Conservation (phyloP, 192 early-diverging fungal species). For the Coemansia sp. region DNA sequence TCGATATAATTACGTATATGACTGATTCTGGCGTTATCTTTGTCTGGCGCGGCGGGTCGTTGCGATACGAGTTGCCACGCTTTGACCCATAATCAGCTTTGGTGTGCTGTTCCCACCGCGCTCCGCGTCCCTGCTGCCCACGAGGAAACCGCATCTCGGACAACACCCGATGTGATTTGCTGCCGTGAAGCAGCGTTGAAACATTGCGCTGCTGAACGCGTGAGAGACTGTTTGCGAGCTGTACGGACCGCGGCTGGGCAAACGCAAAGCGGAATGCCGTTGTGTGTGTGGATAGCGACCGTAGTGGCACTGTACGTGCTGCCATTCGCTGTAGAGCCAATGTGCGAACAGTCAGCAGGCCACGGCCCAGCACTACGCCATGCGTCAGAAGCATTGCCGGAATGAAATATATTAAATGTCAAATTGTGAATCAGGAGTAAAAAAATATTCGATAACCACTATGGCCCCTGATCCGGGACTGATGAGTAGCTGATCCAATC, state of each 20-base stretch:
- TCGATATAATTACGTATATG: slow-evolving; percentile 36
- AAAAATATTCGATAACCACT: neutral
- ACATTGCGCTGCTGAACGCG: neutral
- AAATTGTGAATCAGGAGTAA: neutral
- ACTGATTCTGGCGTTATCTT: slow-evolving; percentile 23
- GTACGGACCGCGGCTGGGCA: neutral
- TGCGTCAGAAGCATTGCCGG: slow-evolving; percentile 4
- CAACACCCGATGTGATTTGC: neutral
- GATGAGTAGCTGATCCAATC: neutral
- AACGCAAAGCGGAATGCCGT: neutral
- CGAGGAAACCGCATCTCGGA: slow-evolving; percentile 1
- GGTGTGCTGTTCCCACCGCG: slow-evolving; percentile 47
- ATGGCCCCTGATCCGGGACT: neutral
- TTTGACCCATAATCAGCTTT: slow-evolving; percentile 44
- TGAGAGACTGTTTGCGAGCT: neutral
- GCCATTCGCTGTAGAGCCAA: neutral
- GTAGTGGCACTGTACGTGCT: neutral
- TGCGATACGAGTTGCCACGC: slow-evolving; percentile 39
- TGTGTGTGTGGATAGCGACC: neutral
- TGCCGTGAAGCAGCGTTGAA: neutral
- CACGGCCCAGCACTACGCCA: neutral
- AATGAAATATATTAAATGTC: neutral
- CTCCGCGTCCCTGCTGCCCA: slow-evolving; percentile 41
- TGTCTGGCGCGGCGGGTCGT: neutral
- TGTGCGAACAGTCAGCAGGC: neutral